Conservation (phyloP, 495 filamentous ascomycete genomes). For the Penicillium roqueforti region DNA sequence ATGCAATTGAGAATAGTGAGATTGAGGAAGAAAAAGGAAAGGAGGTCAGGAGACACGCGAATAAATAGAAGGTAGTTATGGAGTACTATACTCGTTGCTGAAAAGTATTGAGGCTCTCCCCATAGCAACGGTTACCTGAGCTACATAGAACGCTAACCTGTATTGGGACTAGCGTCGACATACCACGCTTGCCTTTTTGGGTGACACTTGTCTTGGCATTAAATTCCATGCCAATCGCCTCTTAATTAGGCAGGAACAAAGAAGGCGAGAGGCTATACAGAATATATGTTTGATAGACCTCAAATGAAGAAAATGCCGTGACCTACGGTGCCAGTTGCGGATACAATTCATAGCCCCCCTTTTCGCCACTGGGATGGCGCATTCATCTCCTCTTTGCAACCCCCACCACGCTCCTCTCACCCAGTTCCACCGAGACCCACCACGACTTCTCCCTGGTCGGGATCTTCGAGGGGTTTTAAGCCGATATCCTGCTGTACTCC, state of each 20-base stretch:
- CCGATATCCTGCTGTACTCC: conserved; percentile 27
- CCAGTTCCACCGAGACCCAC: conserved; percentile 39
- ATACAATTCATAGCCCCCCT: background rate
- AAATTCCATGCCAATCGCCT: background rate
- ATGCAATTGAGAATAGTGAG: conserved; percentile 22
- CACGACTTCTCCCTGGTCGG: conserved; percentile 25
- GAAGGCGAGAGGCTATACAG: background rate
- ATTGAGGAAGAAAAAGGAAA: background rate
- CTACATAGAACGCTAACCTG: conserved; percentile 30
- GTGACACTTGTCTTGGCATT: conserved; percentile 22
- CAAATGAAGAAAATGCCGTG: background rate
- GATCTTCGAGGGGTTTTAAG: conserved; percentile 28
- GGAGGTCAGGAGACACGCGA: conserved; percentile 18
- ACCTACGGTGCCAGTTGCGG: background rate
- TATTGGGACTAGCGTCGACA: conserved; percentile 21
- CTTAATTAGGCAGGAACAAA: background rate
- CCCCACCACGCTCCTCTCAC: conserved; percentile 11
- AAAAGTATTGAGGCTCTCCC: conserved; percentile 30
- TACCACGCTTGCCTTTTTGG: conserved; percentile 27
- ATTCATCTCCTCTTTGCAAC: conserved; percentile 8
- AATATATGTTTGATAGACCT: background rate
- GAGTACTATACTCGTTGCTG: conserved; percentile 15
- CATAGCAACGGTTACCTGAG: conserved; percentile 44
- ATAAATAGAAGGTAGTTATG: conserved; percentile 37
- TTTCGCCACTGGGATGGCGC: conserved; percentile 17